Conservation (phyloP, 495 filamentous ascomycete genomes). For the Trichoderma virens region DNA sequence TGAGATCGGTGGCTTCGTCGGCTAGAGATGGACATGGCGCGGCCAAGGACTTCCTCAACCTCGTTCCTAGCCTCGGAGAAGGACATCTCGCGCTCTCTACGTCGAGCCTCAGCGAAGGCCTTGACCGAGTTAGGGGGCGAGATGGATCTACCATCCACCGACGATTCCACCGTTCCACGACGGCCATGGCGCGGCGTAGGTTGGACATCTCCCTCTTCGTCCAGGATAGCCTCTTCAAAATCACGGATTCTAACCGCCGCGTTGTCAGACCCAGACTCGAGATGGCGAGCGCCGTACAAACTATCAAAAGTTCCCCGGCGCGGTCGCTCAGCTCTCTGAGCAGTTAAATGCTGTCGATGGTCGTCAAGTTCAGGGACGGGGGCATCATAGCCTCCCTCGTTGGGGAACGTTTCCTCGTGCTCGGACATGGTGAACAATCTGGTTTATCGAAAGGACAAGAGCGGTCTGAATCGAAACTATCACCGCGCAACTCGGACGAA, state of each 20-base stretch:
- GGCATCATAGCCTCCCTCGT: conserved; percentile 52
- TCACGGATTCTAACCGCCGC: conserved; percentile 30
- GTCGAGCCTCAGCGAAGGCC: conserved; percentile 78
- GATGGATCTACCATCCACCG: conserved; percentile 49
- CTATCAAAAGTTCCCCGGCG: conserved; percentile 51
- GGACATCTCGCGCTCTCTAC: conserved; percentile 49
- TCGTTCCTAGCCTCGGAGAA: conserved; percentile 43
- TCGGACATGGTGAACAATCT: conserved; percentile 45
- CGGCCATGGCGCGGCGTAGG: conserved; percentile 31
- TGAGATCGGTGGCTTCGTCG: conserved; percentile 40
- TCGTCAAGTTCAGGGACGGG: conserved; percentile 89
- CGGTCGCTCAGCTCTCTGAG: conserved; percentile 46
- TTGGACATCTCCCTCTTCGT: conserved; percentile 57
- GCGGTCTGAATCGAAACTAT: not conserved
- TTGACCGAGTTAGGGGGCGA: conserved; percentile 97
- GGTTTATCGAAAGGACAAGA: not conserved
- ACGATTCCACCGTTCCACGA: conserved; percentile 38
- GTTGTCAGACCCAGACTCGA: conserved; percentile 28
- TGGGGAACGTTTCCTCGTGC: conserved; percentile 37
- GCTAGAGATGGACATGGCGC: conserved; percentile 64
- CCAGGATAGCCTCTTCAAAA: conserved; percentile 74
- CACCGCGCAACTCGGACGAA: conserved; percentile 9
- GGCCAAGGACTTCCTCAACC: conserved; percentile 40
- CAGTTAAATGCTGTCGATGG: conserved; percentile 67
- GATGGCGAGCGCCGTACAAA: conserved; percentile 38